Conservation (phyloP, 805 yeast species). For the Jamesozyma spencerorum region DNA sequence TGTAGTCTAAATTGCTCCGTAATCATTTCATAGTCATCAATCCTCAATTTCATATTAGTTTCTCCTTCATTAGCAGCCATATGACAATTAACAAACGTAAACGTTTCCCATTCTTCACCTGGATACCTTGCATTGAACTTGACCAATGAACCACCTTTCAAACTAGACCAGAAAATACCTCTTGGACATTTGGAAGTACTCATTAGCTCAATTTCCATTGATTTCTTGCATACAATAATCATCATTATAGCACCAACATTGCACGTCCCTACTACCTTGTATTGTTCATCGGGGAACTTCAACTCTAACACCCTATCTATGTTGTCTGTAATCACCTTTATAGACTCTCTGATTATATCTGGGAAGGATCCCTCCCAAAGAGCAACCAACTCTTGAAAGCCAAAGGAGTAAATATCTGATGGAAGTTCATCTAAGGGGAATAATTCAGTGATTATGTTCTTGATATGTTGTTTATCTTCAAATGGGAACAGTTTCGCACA, state of each 20-base stretch:
- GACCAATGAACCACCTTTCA: slow-evolving; percentile 69
- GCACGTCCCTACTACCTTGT: slow-evolving; percentile 35
- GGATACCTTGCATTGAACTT: slow-evolving; percentile 32
- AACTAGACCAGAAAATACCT: slow-evolving; percentile 51
- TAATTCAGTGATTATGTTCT: slow-evolving; percentile 27
- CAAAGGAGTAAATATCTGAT: slow-evolving; percentile 44
- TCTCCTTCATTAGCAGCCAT: slow-evolving; percentile 72
- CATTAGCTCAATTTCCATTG: slow-evolving; percentile 21
- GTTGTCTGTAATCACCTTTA: slow-evolving; percentile 32
- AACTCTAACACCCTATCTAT: slow-evolving; percentile 30
- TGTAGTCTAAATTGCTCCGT: slow-evolving; percentile 28
- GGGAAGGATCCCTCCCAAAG: slow-evolving; percentile 45
- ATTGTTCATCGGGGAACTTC: slow-evolving; percentile 31
- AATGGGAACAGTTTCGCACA: slow-evolving; percentile 42
- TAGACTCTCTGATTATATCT: slow-evolving; percentile 28
- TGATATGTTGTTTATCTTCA: slow-evolving; percentile 26
- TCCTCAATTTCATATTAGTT: slow-evolving; percentile 38
- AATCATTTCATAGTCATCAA: slow-evolving; percentile 41
- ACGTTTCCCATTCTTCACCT: slow-evolving; percentile 23
- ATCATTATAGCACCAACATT: slow-evolving; percentile 54
- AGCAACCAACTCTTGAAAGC: slow-evolving; percentile 56
- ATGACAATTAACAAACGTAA: slow-evolving; percentile 65
- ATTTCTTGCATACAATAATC: slow-evolving; percentile 39
- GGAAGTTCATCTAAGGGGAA: slow-evolving; percentile 23
- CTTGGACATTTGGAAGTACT: slow-evolving; percentile 34